These are phyloP conservation scores for Xylaria sp. DNA, from an alignment of 2,329 filamentous ascomycete genomes.

Conservation along the genomic window DNA sequence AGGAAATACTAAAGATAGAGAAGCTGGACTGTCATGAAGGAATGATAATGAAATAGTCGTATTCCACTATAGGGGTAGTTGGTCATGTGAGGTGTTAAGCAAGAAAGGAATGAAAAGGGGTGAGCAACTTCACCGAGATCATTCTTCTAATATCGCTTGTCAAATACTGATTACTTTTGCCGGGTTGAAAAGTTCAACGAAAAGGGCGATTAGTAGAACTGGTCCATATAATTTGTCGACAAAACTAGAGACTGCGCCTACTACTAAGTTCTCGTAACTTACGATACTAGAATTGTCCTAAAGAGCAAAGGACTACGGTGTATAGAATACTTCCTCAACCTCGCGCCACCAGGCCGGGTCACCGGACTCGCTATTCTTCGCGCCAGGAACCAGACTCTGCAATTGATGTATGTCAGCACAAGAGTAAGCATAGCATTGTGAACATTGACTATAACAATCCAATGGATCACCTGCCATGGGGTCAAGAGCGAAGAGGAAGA, in stretches of 20 bases:
- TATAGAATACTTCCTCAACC: conserved; percentile 75
- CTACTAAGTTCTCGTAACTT: not conserved
- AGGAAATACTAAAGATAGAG: not conserved
- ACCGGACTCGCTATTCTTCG: conserved; percentile 67
- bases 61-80: not conserved
- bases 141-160: not conserved
- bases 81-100: not conserved
- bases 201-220: not conserved
- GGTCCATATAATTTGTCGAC: not conserved
- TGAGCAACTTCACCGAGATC: not conserved
- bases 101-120: not conserved
- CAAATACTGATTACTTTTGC: not conserved
- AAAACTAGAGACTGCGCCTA: not conserved
- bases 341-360: conserved; percentile 75
- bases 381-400: conserved; percentile 64
- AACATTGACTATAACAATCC: not conserved
- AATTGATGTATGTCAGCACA: conserved; percentile 17
- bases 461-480: no score
- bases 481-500: not conserved
- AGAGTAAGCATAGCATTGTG: not conserved
- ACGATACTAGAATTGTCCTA: not conserved
- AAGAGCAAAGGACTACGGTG: conserved; percentile 52
- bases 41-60: not conserved
- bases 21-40: not conserved
- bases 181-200: not conserved